These are phyloP conservation scores for Perilla frutescens DNA, from an alignment of 257 asterid species.

Conservation along the genomic window DNA sequence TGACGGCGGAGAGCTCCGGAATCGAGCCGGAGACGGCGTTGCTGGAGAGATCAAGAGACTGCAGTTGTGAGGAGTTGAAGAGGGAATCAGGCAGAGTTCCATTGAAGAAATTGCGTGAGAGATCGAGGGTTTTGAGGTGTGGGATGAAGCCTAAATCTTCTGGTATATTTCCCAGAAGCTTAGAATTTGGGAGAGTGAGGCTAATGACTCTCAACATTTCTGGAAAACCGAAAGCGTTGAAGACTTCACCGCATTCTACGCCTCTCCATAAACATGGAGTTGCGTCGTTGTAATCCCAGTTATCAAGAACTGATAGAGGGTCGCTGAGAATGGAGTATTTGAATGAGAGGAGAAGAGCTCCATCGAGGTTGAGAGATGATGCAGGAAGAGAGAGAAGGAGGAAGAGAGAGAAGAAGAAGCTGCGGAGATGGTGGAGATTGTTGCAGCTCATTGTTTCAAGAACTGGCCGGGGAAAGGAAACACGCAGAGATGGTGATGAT, in stretches of 20 bases:
- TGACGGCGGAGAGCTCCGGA: slow-evolving; percentile 39
- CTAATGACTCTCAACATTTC: slow-evolving; percentile 51
- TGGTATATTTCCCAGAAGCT: slow-evolving; percentile 65
- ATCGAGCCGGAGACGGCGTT: slow-evolving; percentile 61
- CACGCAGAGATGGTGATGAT: slow-evolving; percentile 18
- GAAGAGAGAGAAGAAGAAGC: slow-evolving; percentile 31
- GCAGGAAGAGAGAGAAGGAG: slow-evolving; percentile 52
- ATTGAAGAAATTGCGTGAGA: slow-evolving; percentile 69
- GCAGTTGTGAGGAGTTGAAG: slow-evolving; percentile 65
- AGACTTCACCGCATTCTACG: slow-evolving; percentile 57
- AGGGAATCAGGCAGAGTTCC: slow-evolving; percentile 73
- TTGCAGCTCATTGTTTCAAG: slow-evolving; percentile 45
- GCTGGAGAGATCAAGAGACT: slow-evolving; percentile 54
- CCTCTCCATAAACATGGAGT: slow-evolving; percentile 87
- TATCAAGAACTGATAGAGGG: slow-evolving; percentile 80
- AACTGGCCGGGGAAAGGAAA: not conserved
- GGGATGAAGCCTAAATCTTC: slow-evolving; percentile 69
- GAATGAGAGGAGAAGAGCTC: slow-evolving; percentile 79
- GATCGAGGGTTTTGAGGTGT: slow-evolving; percentile 65
- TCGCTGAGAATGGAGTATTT: slow-evolving; percentile 77
- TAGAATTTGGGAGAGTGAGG: slow-evolving; percentile 61
- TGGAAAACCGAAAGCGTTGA: slow-evolving; percentile 32
- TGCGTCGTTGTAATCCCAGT: slow-evolving; percentile 78
- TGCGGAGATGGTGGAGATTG: slow-evolving; percentile 21
- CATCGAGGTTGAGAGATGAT: slow-evolving; percentile 71